Percentiles rank a stretch among this genome's conserved stretches.
Evolutionary conservation across 2,329 filamentous ascomycete species (phyloP).

Genomic region (Penicillium concentricum): DNA sequence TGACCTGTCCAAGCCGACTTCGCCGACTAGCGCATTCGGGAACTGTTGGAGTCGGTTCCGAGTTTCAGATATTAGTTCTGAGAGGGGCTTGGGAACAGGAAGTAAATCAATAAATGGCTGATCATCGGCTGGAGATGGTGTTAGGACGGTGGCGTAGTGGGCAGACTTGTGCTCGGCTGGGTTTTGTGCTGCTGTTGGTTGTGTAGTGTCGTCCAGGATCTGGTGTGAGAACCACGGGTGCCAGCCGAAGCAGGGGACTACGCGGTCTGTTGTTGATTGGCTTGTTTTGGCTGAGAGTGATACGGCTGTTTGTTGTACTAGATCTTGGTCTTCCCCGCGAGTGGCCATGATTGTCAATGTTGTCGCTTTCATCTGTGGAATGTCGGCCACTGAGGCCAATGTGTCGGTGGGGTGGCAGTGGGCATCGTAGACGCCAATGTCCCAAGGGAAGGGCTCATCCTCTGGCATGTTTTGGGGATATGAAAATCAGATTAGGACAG

Average conservation of each 20-base stretch:
- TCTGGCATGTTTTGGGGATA: not conserved
- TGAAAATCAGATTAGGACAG: not conserved
- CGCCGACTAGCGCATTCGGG: conserved; percentile 59
- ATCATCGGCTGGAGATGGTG: conserved; percentile 48
- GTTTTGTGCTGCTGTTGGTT: conserved; percentile 12
- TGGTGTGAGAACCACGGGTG: conserved; percentile 68
- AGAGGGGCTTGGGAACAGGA: conserved; percentile 55
- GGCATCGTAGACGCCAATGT: conserved; percentile 62
- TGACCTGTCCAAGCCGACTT: conserved; percentile 61
- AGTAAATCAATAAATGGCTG: conserved; percentile 50
- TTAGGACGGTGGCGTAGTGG: conserved; percentile 58
- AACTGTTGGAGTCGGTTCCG: conserved; percentile 49
- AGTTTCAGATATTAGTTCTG: conserved; percentile 52
- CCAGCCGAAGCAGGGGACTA: conserved; percentile 66
- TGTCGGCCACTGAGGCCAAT: conserved; percentile 54
- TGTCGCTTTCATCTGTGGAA: conserved; percentile 57
- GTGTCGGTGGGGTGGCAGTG: conserved; percentile 68
- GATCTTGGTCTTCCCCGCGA: conserved; percentile 59
- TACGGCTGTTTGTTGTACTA: conserved; percentile 54
- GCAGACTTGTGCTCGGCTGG: conserved; percentile 32
- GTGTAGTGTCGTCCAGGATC: conserved; percentile 48
- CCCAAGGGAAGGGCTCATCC: conserved; percentile 55
- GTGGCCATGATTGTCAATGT: conserved; percentile 64
- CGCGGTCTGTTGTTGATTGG: conserved; percentile 35
- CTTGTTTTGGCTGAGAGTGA: conserved; percentile 16